A percentile compares a stretch with the other conserved stretches of the same genome.
Evolutionary conservation across 768 basidiomycete species (phyloP).

Genomic region (Tremella fuciformis): DNA sequence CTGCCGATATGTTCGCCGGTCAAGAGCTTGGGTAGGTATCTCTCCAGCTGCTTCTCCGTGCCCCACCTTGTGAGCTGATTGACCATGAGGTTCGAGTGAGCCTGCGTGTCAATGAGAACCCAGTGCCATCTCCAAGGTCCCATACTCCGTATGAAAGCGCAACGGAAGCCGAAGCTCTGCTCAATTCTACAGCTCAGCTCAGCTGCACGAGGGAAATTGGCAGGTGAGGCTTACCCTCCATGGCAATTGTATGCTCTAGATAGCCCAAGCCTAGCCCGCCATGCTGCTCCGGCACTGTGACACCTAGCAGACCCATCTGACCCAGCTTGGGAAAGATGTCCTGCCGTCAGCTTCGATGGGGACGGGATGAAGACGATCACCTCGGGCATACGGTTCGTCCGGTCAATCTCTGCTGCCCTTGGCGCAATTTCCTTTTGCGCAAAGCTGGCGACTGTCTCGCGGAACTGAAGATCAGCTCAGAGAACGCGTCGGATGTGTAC

Average conservation of each 20-base stretch:
- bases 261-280: slow-evolving; percentile 82
- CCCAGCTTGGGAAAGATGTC: slow-evolving; percentile 41
- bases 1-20: slow-evolving; percentile 73
- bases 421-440: slow-evolving; percentile 81
- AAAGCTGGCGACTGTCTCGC: slow-evolving; percentile 73
- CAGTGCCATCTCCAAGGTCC: background rate
- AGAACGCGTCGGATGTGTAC: background rate
- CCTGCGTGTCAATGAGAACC: slow-evolving; percentile 25
- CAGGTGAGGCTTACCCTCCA: slow-evolving; percentile 66
- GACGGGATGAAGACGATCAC: slow-evolving; percentile 52
- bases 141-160: slow-evolving; percentile 59
- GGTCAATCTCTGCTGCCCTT: slow-evolving; percentile 79
- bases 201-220: background rate
- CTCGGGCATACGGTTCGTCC: slow-evolving; percentile 72
- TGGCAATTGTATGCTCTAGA: slow-evolving; percentile 81
- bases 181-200: slow-evolving; percentile 58
- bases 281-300: slow-evolving; percentile 73
- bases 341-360: slow-evolving; percentile 14
- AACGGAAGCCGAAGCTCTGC: slow-evolving; percentile 83
- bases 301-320: slow-evolving; percentile 46
- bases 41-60: slow-evolving; percentile 65
- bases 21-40: slow-evolving; percentile 77
- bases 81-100: slow-evolving; percentile 47
- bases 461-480: slow-evolving; percentile 60
- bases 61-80: slow-evolving; percentile 46